Conservation (phyloP, 148 eudicot genomes). For the Suaeda aralocaspica region DNA sequence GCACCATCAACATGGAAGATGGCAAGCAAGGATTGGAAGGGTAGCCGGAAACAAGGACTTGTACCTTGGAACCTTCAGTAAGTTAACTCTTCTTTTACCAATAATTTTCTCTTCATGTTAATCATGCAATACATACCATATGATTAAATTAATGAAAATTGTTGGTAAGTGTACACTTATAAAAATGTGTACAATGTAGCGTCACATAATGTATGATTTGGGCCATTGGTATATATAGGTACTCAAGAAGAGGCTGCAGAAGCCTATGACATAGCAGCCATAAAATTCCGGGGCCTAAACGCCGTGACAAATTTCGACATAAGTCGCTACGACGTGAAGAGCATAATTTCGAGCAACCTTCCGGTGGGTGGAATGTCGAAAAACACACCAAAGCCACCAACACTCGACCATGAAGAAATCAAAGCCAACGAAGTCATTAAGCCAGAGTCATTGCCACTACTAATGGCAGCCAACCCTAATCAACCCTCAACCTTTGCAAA, state of each 20-base stretch:
- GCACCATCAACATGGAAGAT: conserved; percentile 97
- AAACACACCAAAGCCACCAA: conserved; percentile 33
- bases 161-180: no score
- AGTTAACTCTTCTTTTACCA: conserved; percentile 20
- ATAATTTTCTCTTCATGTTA: no score
- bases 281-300: conserved; percentile 77
- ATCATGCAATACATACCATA: no score
- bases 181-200: no score
- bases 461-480: background rate
- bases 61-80: conserved; percentile 90
- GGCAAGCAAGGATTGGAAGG: conserved; percentile 97
- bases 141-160: no score
- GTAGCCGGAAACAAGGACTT: conserved; percentile 96
- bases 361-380: conserved; percentile 56
- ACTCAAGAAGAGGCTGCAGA: conserved; percentile 98
- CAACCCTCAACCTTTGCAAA: background rate
- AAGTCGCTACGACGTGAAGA: conserved; percentile 74
- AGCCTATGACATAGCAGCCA: conserved; percentile 93
- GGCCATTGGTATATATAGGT: conserved; percentile 34
- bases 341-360: conserved; percentile 63
- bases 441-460: conserved; percentile 20
- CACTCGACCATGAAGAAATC: conserved; percentile 29
- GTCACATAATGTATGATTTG: no score
- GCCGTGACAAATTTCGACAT: conserved; percentile 95
- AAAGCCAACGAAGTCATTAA: conserved; percentile 21